Evolutionary conservation across 768 basidiomycete species (phyloP), one percentile per base, ranked within the genome.

Genomic region (Solioccasus polychromus): DNA sequence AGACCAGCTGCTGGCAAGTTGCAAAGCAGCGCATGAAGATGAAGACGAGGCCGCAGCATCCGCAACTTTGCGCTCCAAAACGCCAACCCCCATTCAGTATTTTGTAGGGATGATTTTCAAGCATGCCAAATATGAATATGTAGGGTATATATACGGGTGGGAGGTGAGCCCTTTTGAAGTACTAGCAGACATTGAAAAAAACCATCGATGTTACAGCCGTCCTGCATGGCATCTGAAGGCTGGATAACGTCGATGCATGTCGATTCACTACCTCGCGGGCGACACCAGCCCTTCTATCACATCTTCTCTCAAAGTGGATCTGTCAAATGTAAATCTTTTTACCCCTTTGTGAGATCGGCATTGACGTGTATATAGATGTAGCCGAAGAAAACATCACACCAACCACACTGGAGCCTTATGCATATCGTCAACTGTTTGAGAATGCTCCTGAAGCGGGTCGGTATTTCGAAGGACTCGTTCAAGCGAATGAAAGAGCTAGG

Each of bases 61-160:
- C 19, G 54, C 60, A 11, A 55, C 47, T 31, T 40, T 54, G 24
- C 66, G 69, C 12, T 67, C 65, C 24, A 52, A 50, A 34, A 28
- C 55, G 40, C 31, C 39, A 14, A 28, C 34, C 23, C 31, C 45
- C 45, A 60, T 78, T 10, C 61, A 66, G 52, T 66, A 72, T 53
- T 78, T 75, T 45, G 76, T 77, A 24, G 78, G 79, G 10, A 71
- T 75, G 72, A 59, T 73, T 23, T 75, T 78, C 45, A 53, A 55
- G 39, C 76, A 78, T 52, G 55, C 39, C 30, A 61, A 51, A 37
- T 71, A 70, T 42, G 61, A 58, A 6, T 76, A 77, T 52, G 43
- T 63, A 8, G 77, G 73, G 18, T 72, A 71, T 36, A 71, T 79
- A 31, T 63, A 67, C 40, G 72, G 70, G 8, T 80, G 78, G 78